Evolutionary conservation across 306 rosid genomes (phyloP), one percentile per base, ranked within the genome.

Genomic region (Trifolium fragiferum): DNA sequence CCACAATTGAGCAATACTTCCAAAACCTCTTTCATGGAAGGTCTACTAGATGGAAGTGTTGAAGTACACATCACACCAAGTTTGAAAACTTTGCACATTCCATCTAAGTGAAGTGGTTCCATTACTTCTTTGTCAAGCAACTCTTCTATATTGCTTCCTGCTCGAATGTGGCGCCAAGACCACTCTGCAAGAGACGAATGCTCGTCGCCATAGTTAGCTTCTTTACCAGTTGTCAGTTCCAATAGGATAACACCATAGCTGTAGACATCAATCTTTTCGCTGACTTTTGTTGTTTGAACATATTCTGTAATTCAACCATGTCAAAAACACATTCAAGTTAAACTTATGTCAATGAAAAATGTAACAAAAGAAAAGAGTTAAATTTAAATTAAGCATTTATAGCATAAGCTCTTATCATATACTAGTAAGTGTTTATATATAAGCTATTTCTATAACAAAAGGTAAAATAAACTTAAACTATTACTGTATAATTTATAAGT

Each of bases 171-270:
- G 5, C 81, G 76, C 91, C 86, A 78, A 0, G 87, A 87, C 98
- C 98, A 92, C 15, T 87, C 88, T 1, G 90, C 90, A 40, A 92
- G 90, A 37, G 90, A 78, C 27, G 90, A 84, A 81, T 89, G 46
- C 19, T 86, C 92, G 21, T 83, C 91, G 1, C 96, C 92, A 4
- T 77, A 32, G 1, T 44, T 82, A 25, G 96, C 91, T 78, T 90
- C 89, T 76, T 78, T 88, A 7, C 96, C 94, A 0, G 92, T 90
- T 43, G 82, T 77, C 44, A 92, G 80, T 74, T 92, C 98, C 60
- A 92, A 72, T 44, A 92, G 86, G 80, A 92, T 57, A 0, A 92
- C 96, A 44, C 96, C 98, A 12, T 84, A 92, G 78, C 96, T 89
- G 46, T 77, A 92, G 0, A 92, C 94, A 33, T 92, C 98, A 11